A percentile compares a stretch with the other conserved stretches of the same genome.
phyloP scores from a whole-genome alignment of 169 alveolate genomes.

The Toxoplasma gondii region DNA sequence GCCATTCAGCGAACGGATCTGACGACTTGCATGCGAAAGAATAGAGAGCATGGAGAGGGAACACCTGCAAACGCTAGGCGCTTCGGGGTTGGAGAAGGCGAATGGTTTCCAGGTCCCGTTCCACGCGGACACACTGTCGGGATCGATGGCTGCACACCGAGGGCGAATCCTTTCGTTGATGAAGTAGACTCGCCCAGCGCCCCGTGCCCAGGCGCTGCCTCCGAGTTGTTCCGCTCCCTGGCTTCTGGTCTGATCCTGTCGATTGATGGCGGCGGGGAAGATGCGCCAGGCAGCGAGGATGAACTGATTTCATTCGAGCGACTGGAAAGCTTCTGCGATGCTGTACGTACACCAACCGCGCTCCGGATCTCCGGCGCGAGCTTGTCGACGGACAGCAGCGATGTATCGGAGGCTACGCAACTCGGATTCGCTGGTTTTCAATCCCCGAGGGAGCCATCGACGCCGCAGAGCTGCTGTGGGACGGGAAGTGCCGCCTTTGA shows the following conservation, averaged over 20 bases:
- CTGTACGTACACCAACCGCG: too few relatives aligned
- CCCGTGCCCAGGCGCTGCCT: not conserved
- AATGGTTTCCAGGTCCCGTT: not conserved
- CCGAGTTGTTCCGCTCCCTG: not conserved
- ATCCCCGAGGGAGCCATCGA: too few relatives aligned
- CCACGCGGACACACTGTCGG: not conserved
- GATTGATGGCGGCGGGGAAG: not conserved
- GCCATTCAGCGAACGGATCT: not conserved
- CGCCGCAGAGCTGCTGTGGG: too few relatives aligned
- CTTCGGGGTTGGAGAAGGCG: not conserved
- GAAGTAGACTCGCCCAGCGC: not conserved
- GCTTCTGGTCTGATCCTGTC: not conserved
- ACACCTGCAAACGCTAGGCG: not conserved
- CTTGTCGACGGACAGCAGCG: not conserved
- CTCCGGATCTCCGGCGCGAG: not conserved
- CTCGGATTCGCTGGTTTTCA: not conserved
- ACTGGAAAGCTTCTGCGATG: conserved; percentile 29
- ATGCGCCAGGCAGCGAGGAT: not conserved
- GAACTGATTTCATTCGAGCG: conserved; percentile 20
- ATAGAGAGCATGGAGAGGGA: not conserved
- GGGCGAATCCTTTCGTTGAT: not conserved
- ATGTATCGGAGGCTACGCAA: not conserved
- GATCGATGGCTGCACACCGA: not conserved
- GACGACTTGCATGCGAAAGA: not conserved
- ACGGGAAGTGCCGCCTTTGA: too few relatives aligned